Percentiles rank a stretch among this genome's conserved stretches.
phyloP scores from a whole-genome alignment of 2,329 filamentous ascomycete genomes.

The Trichoderma endophyticum region DNA sequence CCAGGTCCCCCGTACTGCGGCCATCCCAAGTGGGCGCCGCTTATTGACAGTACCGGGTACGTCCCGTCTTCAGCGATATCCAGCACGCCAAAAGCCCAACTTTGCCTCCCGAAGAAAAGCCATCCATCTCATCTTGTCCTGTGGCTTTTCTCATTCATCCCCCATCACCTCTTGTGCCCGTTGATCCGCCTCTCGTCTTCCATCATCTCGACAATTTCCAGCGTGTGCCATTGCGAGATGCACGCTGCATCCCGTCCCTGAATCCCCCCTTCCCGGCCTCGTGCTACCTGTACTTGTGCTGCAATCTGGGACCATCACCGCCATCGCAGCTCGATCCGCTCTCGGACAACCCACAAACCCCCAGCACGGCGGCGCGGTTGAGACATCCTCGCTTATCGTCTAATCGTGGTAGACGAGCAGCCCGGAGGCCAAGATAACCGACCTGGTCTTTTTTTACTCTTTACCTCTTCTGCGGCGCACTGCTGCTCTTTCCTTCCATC shows the following conservation, averaged over 20 bases:
- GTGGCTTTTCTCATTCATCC: background rate
- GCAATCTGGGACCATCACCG: constrained; percentile 1
- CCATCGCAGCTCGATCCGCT: constrained; percentile 16
- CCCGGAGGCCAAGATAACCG: background rate
- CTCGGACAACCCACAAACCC: background rate
- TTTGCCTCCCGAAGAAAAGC: constrained; percentile 17
- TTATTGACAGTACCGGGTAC: background rate
- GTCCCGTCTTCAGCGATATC: background rate
- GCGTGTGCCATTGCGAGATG: constrained; percentile 15
- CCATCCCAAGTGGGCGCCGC: background rate
- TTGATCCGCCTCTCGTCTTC: background rate
- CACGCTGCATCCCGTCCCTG: background rate
- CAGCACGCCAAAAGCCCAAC: constrained; percentile 1
- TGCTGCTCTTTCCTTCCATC: background rate
- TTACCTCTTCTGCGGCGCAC: background rate
- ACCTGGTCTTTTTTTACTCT: background rate
- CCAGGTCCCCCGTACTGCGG: background rate
- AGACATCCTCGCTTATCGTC: background rate
- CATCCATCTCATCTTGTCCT: background rate
- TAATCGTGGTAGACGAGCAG: background rate
- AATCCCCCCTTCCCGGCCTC: constrained; percentile 6
- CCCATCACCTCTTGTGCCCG: background rate
- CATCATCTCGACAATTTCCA: background rate
- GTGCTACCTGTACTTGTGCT: background rate
- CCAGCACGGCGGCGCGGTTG: background rate